A percentile compares a stretch with the other conserved stretches of the same genome.
Conservation (phyloP, 331 rosid genomes). For the Arachis monticola region DNA sequence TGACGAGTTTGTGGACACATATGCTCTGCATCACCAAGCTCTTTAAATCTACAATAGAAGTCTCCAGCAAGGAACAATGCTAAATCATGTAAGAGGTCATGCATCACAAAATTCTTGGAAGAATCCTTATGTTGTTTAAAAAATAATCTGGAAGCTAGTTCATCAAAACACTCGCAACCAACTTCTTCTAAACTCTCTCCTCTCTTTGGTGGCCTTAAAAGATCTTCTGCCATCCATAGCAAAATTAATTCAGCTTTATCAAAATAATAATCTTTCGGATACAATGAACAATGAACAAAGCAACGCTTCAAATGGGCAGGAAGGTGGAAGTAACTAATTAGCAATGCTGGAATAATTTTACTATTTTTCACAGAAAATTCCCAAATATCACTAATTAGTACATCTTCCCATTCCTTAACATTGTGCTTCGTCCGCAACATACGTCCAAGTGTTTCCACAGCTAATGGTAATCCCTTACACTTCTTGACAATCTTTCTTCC, state of each 20-base stretch:
- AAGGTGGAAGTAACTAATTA: not conserved
- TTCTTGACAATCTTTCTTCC: slow-evolving; percentile 3
- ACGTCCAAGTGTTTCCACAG: not conserved
- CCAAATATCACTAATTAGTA: slow-evolving; percentile 6
- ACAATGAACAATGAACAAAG: not conserved
- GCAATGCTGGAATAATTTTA: not conserved
- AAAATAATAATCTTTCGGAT: not conserved
- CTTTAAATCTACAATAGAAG: not conserved
- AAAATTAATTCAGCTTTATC: not conserved
- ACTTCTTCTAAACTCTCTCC: too few species aligned
- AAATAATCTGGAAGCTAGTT: too few species aligned
- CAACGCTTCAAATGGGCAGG: not conserved
- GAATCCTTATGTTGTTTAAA: too few species aligned
- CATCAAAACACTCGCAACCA: too few species aligned
- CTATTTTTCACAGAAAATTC: not conserved
- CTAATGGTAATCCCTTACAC: slow-evolving; percentile 6
- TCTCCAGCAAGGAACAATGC: not conserved
- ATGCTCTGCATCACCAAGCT: not conserved
- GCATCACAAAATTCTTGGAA: not conserved
- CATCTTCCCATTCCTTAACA: not conserved
- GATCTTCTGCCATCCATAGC: slow-evolving; percentile 23
- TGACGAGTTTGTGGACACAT: slow-evolving; percentile 14
- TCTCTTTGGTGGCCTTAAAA: not conserved
- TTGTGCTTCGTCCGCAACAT: not conserved
- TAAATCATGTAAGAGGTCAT: slow-evolving; percentile 26